Base-by-base conservation (phyloP, 2,329 filamentous ascomycete species). In the Hortaea werneckii region DNA sequence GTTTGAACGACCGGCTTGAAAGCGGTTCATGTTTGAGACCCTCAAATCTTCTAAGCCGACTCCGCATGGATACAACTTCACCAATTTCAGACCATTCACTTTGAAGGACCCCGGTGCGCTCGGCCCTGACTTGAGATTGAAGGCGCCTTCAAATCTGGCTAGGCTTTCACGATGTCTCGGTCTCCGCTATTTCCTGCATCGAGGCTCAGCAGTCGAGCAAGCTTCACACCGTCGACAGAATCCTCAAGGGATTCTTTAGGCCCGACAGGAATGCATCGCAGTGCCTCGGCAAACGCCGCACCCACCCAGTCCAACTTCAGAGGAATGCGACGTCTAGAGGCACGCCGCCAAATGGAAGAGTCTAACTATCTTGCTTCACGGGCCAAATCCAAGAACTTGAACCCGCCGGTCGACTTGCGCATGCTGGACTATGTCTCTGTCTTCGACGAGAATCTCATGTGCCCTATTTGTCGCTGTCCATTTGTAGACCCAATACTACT, bases 381-480 rank as follows among this genome's bases (percentile, higher is more conserved):
- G 41, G 55, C 56, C 8, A 49, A 56, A 39, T 43, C 55, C 26
- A 48, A 52, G 40, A 56, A 56, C 38, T 46, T 61, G 30, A 62
- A 59, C 39, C 53, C 60, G 12, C 58, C 65, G 1, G 64, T 79
- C 50, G 79, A 82, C 57, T 61, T 81, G 41, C 71, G 76, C 45
- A 60, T 68, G 34, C 70, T 82, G 53, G 78, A 82, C 48, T 78
- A 79, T 64, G 69, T 78, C 47, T 65, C 69, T 42, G 59, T 64
- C 28, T 75, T 75, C 57, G 77, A 82, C 58, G 69, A 69, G 50
- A 79, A 82, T 56, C 68, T 82, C 42, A 74, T 79, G 66, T 82
- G 79, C 57, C 72, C 78, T 11, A 82, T 82, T 52, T 82, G 79
- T 61, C 77, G 78, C 57, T 77, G 75, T 49, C 76, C 79, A 6